Percentiles rank a stretch among this genome's conserved stretches.
Evolutionary conservation across 169 alveolate species (phyloP).

Genomic region (Plasmodium fragile): DNA sequence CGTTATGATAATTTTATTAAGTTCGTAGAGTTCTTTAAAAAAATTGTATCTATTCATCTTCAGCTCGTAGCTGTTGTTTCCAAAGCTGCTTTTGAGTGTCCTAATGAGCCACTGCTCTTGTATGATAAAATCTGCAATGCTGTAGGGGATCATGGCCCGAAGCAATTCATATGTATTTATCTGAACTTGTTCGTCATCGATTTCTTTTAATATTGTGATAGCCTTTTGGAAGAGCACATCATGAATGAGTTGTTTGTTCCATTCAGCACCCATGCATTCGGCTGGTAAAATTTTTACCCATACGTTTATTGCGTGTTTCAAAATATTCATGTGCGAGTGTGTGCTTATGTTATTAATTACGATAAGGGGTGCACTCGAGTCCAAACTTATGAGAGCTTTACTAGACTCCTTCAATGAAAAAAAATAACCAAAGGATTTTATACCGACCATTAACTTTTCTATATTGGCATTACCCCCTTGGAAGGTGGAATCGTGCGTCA

Average conservation of each 20-base stretch:
- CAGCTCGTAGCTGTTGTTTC: constrained; percentile 46
- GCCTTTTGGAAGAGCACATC: constrained; percentile 16
- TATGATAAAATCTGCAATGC: constrained; percentile 23
- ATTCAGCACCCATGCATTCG: constrained; percentile 9
- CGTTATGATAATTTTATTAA: constrained; percentile 8
- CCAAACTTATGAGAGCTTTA: constrained; percentile 12
- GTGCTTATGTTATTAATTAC: constrained; percentile 50
- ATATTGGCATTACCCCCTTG: not conserved
- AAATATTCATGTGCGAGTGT: constrained; percentile 45
- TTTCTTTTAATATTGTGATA: constrained; percentile 49
- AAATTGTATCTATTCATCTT: constrained; percentile 55
- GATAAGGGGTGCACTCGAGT: constrained; percentile 9
- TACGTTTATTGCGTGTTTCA: constrained; percentile 59
- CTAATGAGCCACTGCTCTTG: constrained; percentile 63
- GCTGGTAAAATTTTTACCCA: constrained; percentile 45
- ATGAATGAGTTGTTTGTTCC: constrained; percentile 40
- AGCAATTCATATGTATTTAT: constrained; percentile 35
- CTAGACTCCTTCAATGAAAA: constrained; percentile 34
- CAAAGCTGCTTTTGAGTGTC: not conserved
- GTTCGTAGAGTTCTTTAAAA: constrained; percentile 33
- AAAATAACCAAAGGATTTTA: constrained; percentile 59
- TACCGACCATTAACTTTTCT: constrained; percentile 67
- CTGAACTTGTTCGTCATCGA: constrained; percentile 21
- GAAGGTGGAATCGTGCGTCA: not conserved
- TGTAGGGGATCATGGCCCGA: constrained; percentile 13